A percentile compares a stretch with the other conserved stretches of the same genome.
Conservation (phyloP, 768 basidiomycete species). For the Lactarius evosmus region DNA sequence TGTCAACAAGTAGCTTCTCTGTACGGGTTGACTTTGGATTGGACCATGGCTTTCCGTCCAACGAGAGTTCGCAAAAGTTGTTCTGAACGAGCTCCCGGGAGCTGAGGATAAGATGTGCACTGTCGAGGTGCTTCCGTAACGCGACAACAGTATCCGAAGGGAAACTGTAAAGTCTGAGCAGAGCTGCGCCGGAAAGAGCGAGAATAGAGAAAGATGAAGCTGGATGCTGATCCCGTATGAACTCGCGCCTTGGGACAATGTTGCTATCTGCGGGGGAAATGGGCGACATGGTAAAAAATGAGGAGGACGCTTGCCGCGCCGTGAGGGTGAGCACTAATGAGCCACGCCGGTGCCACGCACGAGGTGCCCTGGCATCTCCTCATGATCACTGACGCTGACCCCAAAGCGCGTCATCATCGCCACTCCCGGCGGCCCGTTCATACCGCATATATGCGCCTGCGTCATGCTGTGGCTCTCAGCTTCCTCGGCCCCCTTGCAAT, state of each 20-base stretch:
- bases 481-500: neutral
- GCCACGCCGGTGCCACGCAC: slow-evolving; percentile 25
- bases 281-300: slow-evolving; percentile 21
- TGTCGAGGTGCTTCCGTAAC: slow-evolving; percentile 56
- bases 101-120: slow-evolving; percentile 41
- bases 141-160: slow-evolving; percentile 48
- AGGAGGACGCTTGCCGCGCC: slow-evolving; percentile 26
- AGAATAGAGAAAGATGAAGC: slow-evolving; percentile 65
- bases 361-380: slow-evolving; percentile 9
- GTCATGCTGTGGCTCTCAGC: neutral
- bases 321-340: slow-evolving; percentile 13
- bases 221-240: slow-evolving; percentile 55
- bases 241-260: slow-evolving; percentile 71
- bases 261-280: slow-evolving; percentile 42
- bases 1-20: slow-evolving; percentile 67
- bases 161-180: slow-evolving; percentile 70
- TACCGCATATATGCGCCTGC: neutral
- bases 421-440: neutral
- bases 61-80: slow-evolving; percentile 61
- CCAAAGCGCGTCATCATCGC: neutral
- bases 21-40: slow-evolving; percentile 61
- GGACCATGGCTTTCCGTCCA: slow-evolving; percentile 72
- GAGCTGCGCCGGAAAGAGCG: slow-evolving; percentile 60
- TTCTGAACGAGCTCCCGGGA: slow-evolving; percentile 55
- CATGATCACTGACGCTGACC: too few species aligned